phyloP scores from a whole-genome alignment of 2,329 filamentous ascomycete species.

The Penicillium sp. region DNA sequence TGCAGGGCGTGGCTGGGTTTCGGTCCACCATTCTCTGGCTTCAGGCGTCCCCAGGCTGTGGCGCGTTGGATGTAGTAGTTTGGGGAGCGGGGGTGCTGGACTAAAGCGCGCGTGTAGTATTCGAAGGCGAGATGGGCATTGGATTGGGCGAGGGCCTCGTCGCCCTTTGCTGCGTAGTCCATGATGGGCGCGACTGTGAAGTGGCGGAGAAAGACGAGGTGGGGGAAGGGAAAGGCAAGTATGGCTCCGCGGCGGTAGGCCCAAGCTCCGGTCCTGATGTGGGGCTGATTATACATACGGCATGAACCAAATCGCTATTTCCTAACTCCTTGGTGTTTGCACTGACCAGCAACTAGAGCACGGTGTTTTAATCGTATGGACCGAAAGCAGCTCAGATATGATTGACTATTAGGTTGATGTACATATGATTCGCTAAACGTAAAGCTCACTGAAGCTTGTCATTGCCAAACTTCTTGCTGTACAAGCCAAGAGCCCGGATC shows the following conservation, averaged over 20 bases:
- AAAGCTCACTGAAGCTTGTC: constrained; percentile 49
- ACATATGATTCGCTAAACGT: background rate
- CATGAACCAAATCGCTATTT: too few species aligned
- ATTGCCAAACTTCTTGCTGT: constrained; percentile 68
- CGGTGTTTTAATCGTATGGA: too few species aligned
- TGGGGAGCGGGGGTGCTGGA: constrained; percentile 62
- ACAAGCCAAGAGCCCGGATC: constrained; percentile 91
- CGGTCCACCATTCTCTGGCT: constrained; percentile 48
- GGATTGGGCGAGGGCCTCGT: constrained; percentile 59
- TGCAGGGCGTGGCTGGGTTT: constrained; percentile 55
- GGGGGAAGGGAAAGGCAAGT: background rate
- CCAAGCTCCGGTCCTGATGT: background rate
- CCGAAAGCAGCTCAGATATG: background rate
- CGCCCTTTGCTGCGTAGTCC: constrained; percentile 57
- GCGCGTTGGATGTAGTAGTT: constrained; percentile 80
- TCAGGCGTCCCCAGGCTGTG: constrained; percentile 69
- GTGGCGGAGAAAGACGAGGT: background rate
- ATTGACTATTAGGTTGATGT: constrained; percentile 1
- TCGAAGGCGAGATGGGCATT: constrained; percentile 68
- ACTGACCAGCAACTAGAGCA: too few species aligned
- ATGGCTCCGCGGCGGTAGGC: background rate
- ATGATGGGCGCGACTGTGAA: constrained; percentile 32
- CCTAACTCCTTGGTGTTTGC: too few species aligned
- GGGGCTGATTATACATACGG: background rate
- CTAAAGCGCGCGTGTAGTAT: constrained; percentile 66